Evolutionary conservation across 768 basidiomycete species (phyloP).

Genomic region (Mycena sanguinolenta): DNA sequence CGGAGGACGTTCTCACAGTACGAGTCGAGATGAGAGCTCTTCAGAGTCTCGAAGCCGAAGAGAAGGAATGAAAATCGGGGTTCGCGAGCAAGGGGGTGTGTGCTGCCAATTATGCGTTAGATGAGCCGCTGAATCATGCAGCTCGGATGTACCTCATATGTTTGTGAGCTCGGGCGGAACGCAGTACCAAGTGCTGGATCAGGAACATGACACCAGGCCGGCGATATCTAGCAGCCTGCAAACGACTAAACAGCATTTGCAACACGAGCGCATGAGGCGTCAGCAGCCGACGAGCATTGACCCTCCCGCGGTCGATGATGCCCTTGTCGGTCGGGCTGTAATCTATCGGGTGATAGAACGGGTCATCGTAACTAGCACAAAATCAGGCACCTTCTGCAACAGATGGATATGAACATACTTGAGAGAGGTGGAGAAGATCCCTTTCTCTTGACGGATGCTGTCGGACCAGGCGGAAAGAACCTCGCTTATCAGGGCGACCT

Average conservation of each 20-base stretch:
- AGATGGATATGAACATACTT: conserved; percentile 69
- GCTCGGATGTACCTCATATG: conserved; percentile 75
- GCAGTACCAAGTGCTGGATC: conserved; percentile 85
- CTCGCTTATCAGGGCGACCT: conserved; percentile 88
- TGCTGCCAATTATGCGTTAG: conserved; percentile 61
- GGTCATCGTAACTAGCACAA: conserved; percentile 82
- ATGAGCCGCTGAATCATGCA: background rate
- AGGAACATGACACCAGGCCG: conserved; percentile 87
- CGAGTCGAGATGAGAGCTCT: conserved; percentile 88
- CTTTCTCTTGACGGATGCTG: conserved; percentile 81
- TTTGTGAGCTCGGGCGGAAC: conserved; percentile 79
- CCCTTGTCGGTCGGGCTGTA: conserved; percentile 94
- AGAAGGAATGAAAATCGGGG: conserved; percentile 90
- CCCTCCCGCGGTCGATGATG: conserved; percentile 78
- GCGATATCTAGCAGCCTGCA: conserved; percentile 94
- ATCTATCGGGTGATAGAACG: conserved; percentile 86
- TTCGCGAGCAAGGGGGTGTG: conserved; percentile 93
- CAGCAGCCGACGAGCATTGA: conserved; percentile 80
- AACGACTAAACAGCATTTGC: conserved; percentile 89
- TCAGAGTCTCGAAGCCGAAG: conserved; percentile 93
- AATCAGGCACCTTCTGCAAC: conserved; percentile 2
- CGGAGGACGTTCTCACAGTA: conserved; percentile 84
- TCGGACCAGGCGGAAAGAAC: conserved; percentile 89
- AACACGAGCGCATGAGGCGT: conserved; percentile 87
- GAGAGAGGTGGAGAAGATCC: conserved; percentile 84